Base-by-base conservation (phyloP, 495 filamentous ascomycete genomes). In the Aspergillus incahuasiensis region DNA sequence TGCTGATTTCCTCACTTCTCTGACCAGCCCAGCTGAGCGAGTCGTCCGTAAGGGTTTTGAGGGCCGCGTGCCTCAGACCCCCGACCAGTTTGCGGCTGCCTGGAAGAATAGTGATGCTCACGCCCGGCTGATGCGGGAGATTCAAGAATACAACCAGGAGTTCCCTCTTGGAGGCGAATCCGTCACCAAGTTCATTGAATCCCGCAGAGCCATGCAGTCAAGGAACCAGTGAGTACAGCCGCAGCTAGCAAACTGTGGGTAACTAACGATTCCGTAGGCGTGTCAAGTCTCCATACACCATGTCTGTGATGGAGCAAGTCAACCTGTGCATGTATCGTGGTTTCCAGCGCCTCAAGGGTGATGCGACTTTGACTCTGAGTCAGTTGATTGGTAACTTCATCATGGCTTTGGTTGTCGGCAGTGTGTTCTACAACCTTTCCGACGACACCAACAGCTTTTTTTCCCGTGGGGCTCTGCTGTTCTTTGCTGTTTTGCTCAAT, bases 401-500 rank as follows among this genome's bases (percentile, higher is more conserved):
- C 59, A 88, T 95, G 83, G 81, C 90, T 35, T 76, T 97, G 51
- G 87, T 97, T 65, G 86, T 97, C 65, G 84, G 87, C 45, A 89
- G 84, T 64, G 88, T 97, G 51, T 97, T 96, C 75, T 96, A 84
- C 74, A 87, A 95, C 58, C 67, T 96, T 18, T 64, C 79, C 22
- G 67, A 63, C 1, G 75, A 76, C 28, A 90, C 90, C 6, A 63
- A 67, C 19, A 89, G 83, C 68, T 95, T 97, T 74, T 97, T 85
- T 73, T 82, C 83, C 60, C 82, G 90, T 50, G 91, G 89, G 46
- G 89, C 89, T 56, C 75, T 97, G 30, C 78, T 97, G 34, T 97
- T 97, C 83, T 97, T 97, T 64, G 89, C 91, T 55, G 86, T 95
- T 57, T 77, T 97, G 42, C 68, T 96, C 70, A 96, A 96, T 66